phyloP scores from a whole-genome alignment of 83 land plant species.

The Thuja plicata region DNA sequence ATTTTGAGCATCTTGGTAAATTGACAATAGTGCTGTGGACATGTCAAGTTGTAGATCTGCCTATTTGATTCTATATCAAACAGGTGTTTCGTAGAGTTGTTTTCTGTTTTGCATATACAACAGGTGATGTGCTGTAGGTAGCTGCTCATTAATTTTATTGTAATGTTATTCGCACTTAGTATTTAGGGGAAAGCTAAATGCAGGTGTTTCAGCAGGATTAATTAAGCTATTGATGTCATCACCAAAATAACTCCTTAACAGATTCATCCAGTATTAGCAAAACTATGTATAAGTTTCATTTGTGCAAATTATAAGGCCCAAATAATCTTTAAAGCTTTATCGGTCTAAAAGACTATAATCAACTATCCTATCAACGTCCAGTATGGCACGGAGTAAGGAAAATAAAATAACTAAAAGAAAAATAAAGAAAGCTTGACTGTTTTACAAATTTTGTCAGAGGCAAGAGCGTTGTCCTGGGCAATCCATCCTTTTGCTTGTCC shows the following conservation, averaged over 20 bases:
- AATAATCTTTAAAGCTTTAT: not conserved
- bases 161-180: not conserved
- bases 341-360: not conserved
- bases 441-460: not conserved
- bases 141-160: not conserved
- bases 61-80: not conserved
- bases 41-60: not conserved
- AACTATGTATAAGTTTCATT: not conserved
- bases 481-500: not conserved
- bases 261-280: not conserved
- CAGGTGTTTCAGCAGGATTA: not conserved
- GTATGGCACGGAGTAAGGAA: too few relatives aligned
- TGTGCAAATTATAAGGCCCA: not conserved
- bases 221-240: not conserved
- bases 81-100: not conserved
- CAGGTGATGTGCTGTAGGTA: not conserved
- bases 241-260: too few relatives aligned
- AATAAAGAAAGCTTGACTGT: not conserved
- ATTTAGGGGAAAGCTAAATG: not conserved
- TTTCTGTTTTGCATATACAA: not conserved
- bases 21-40: not conserved
- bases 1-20: not conserved
- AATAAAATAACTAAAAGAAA: not conserved
- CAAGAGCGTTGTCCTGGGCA: not conserved
- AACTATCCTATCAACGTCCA: not conserved